phyloP scores from a whole-genome alignment of 306 rosid genomes.

The Glycine latifolia region DNA sequence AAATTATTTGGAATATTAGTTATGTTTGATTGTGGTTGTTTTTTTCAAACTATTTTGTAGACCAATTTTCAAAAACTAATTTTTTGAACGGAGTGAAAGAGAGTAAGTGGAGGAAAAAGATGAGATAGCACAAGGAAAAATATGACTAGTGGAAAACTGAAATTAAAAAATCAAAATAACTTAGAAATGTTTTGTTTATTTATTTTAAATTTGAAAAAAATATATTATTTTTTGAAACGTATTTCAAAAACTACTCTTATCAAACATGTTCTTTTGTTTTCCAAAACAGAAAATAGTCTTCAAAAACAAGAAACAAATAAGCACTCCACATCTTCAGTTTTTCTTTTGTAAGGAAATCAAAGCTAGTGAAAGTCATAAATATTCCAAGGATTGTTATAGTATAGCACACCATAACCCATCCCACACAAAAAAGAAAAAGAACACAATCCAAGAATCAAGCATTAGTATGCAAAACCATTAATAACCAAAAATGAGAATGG shows the following conservation, averaged over 20 bases:
- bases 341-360: too few species aligned
- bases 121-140: background rate
- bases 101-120: background rate
- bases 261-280: too few species aligned
- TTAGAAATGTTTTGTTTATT: background rate
- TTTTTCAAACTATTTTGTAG: background rate
- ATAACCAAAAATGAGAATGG: conserved; percentile 16
- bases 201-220: background rate
- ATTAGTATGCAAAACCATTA: conserved; percentile 30
- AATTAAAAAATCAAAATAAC: background rate
- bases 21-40: background rate
- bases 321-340: too few species aligned
- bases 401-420: too few species aligned
- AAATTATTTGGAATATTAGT: background rate
- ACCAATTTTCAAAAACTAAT: background rate
- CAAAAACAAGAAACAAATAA: too few species aligned
- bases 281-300: too few species aligned
- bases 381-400: too few species aligned
- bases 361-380: too few species aligned
- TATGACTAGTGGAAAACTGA: background rate
- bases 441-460: background rate
- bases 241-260: too few species aligned
- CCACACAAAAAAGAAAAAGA: too few species aligned
- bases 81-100: background rate
- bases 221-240: too few species aligned